Conservation (phyloP, 169 alveolate genomes). For the Cryptosporidium ryanae region DNA sequence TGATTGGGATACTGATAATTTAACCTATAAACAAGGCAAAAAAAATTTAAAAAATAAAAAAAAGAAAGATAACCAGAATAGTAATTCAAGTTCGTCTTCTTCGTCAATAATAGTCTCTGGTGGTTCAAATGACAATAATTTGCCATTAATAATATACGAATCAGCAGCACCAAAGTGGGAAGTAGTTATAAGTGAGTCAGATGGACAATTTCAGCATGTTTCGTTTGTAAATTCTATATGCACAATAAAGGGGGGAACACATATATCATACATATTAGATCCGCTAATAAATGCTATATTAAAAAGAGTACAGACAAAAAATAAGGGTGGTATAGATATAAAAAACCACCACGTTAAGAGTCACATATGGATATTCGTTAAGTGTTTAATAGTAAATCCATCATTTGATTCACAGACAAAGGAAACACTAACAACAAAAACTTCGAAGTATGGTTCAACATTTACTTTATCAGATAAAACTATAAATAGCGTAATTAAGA, state of each 20-base stretch:
- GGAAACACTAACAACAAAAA: conserved; percentile 95
- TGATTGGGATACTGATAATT: conserved; percentile 56
- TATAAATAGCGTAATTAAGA: conserved; percentile 88
- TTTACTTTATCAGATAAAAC: conserved; percentile 91
- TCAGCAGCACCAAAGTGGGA: conserved; percentile 87
- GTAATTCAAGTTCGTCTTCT: conserved; percentile 8
- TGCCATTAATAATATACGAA: conserved; percentile 78
- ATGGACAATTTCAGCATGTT: conserved; percentile 95
- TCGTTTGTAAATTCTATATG: conserved; percentile 98
- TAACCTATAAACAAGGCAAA: background rate
- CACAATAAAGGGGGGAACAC: conserved; percentile 99
- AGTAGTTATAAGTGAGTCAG: conserved; percentile 85
- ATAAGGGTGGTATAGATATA: conserved; percentile 93
- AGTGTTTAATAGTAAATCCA: conserved; percentile 97
- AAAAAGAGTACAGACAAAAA: conserved; percentile 92
- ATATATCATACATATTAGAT: conserved; percentile 96
- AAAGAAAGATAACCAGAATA: background rate
- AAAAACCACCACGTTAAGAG: conserved; percentile 92
- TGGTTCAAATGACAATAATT: conserved; percentile 75
- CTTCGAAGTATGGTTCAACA: conserved; percentile 90
- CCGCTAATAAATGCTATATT: conserved; percentile 92
- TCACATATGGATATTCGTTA: conserved; percentile 96
- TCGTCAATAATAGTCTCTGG: conserved; percentile 15
- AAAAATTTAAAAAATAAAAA: conserved; percentile 12
- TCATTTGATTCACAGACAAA: conserved; percentile 99